Percentiles rank a stretch among this genome's conserved stretches.
Evolutionary conservation across 768 basidiomycete genomes (phyloP).

Genomic region (Naganishia vishniacii): DNA sequence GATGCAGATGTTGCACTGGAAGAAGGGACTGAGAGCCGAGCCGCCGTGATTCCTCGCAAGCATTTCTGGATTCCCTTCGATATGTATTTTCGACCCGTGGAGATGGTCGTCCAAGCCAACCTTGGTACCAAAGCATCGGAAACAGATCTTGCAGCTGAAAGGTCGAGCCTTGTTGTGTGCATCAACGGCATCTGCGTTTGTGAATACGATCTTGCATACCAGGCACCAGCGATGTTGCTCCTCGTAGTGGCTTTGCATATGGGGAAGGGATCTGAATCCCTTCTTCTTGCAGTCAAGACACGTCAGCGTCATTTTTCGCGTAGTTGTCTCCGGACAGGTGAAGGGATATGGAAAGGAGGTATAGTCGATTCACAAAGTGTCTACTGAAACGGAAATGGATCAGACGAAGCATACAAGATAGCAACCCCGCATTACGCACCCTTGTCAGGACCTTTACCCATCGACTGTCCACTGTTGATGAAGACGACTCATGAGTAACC

Average conservation of each 20-base stretch:
- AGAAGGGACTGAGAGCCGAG: background rate
- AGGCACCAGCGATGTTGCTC: background rate
- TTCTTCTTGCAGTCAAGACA: slow-evolving; percentile 16
- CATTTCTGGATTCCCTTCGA: background rate
- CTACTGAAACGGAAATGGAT: too few relatives aligned
- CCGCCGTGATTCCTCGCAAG: too few relatives aligned
- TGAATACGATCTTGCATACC: background rate
- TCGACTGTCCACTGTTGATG: too few relatives aligned
- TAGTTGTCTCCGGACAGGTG: too few relatives aligned
- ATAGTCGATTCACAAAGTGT: too few relatives aligned
- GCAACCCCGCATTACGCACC: too few relatives aligned
- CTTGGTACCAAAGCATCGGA: background rate
- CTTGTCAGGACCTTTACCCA: too few relatives aligned
- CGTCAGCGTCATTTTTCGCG: background rate
- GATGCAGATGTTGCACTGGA: background rate
- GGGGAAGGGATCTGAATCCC: background rate
- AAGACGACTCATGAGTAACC: too few relatives aligned
- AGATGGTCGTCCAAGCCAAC: background rate
- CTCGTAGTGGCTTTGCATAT: background rate
- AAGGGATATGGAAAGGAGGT: too few relatives aligned
- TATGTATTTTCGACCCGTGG: background rate
- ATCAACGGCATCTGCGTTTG: background rate
- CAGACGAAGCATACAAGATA: too few relatives aligned
- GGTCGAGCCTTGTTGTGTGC: background rate
- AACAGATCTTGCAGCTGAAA: background rate